Conservation (phyloP, 768 basidiomycete species). For the Gyrodon lividus region DNA sequence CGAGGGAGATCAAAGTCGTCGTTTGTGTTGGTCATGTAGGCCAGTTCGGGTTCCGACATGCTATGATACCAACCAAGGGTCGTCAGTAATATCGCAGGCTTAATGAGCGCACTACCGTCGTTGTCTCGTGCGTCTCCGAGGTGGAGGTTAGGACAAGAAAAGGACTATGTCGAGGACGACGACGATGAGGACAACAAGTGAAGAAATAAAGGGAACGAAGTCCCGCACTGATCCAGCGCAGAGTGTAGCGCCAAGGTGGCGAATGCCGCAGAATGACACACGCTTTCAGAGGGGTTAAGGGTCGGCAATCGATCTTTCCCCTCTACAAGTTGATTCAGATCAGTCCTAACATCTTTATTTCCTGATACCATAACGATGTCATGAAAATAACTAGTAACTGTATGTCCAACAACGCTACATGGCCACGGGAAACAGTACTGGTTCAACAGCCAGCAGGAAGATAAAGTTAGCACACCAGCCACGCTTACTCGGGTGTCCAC, state of each 20-base stretch:
- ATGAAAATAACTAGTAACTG: too few species aligned
- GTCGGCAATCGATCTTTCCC: constrained; percentile 26
- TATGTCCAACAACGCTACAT: too few species aligned
- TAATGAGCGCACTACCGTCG: neutral
- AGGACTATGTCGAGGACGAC: constrained; percentile 12
- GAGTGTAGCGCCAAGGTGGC: constrained; percentile 13
- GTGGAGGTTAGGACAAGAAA: neutral
- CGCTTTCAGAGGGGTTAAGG: constrained; percentile 25
- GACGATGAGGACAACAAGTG: constrained; percentile 15
- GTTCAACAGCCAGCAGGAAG: neutral
- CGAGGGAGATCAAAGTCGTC: constrained; percentile 75
- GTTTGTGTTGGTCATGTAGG: constrained; percentile 74
- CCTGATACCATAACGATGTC: neutral
- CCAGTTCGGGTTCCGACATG: constrained; percentile 76
- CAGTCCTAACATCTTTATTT: neutral
- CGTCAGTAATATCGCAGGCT: constrained; percentile 1
- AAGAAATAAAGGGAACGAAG: constrained; percentile 15
- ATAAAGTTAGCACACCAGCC: neutral
- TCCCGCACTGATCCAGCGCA: constrained; percentile 4
- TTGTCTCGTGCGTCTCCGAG: constrained; percentile 2
- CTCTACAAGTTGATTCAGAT: constrained; percentile 3
- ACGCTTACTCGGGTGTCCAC: too few species aligned
- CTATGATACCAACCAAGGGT: constrained; percentile 5
- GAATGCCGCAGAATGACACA: constrained; percentile 14
- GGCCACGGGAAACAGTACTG: too few species aligned